A percentile compares a stretch with the other conserved stretches of the same genome.
These are phyloP conservation scores for Lentinula detonsa DNA, from an alignment of 768 basidiomycete genomes.

Conservation along the genomic window DNA sequence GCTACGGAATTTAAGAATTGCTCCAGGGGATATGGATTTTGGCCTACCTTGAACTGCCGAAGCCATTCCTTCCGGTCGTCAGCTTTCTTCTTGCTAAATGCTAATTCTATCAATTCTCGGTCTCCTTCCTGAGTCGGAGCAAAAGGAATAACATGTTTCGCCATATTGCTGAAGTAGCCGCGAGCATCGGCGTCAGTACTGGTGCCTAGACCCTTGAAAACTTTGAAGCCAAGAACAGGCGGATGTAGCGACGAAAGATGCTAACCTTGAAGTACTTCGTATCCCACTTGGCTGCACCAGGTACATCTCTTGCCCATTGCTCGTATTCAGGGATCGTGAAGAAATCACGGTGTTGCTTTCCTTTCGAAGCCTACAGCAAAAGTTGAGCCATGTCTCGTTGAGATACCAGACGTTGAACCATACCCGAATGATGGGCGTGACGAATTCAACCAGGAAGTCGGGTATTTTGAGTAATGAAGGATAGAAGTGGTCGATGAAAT, in stretches of 20 bases:
- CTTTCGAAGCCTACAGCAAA: constrained; percentile 60
- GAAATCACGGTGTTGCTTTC: constrained; percentile 75
- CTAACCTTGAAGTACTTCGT: constrained; percentile 96
- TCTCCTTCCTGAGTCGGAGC: constrained; percentile 76
- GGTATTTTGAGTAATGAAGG: constrained; percentile 89
- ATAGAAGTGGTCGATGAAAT: constrained; percentile 95
- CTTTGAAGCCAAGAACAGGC: neutral
- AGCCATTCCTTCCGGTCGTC: constrained; percentile 99
- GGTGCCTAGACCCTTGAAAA: constrained; percentile 85
- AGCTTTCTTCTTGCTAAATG: constrained; percentile 99
- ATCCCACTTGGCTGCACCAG: constrained; percentile 75
- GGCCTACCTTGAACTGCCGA: constrained; percentile 74
- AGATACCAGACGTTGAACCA: constrained; percentile 15
- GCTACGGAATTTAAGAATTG: constrained; percentile 36
- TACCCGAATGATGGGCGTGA: constrained; percentile 96
- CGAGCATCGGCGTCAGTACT: constrained; percentile 86
- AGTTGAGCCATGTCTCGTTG: neutral
- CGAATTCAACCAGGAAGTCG: constrained; percentile 94
- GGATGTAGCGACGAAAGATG: neutral
- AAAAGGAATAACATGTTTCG: constrained; percentile 94
- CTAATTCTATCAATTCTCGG: constrained; percentile 87
- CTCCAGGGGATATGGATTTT: neutral
- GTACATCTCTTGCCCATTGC: constrained; percentile 78
- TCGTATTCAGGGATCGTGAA: constrained; percentile 98
- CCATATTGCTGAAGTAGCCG: constrained; percentile 89